Evolutionary conservation across 805 yeast genomes (phyloP).

Genomic region (Myxozyma nipponensis): DNA sequence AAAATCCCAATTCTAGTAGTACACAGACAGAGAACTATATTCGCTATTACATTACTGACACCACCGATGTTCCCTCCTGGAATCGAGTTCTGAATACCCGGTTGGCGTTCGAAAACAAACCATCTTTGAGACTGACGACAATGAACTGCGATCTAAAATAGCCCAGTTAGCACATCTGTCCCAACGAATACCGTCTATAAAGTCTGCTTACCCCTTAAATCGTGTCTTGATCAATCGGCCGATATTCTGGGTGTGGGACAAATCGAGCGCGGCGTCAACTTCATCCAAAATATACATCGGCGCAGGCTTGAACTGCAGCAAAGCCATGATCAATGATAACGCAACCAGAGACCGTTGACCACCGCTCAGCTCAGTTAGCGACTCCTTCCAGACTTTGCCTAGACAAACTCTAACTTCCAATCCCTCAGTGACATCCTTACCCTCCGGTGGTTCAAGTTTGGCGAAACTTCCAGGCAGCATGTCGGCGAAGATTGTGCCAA

Average conservation of each 20-base stretch:
- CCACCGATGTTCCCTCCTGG: conserved; percentile 95
- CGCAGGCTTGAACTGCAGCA: conserved; percentile 93
- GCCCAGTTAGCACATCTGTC: background rate
- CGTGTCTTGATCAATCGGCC: conserved; percentile 94
- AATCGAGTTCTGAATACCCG: conserved; percentile 88
- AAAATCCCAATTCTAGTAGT: too few relatives aligned
- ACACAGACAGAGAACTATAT: too few relatives aligned
- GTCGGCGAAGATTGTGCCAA: conserved; percentile 86
- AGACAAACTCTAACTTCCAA: conserved; percentile 83
- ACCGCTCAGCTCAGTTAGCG: conserved; percentile 90
- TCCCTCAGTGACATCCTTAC: conserved; percentile 83
- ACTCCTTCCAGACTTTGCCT: conserved; percentile 94
- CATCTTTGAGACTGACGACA: conserved; percentile 94
- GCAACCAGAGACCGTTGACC: conserved; percentile 97
- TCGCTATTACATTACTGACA: conserved; percentile 37
- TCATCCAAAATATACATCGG: conserved; percentile 98
- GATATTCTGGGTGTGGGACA: conserved; percentile 94
- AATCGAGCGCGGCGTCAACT: conserved; percentile 96
- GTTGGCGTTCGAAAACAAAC: conserved; percentile 97
- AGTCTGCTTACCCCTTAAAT: conserved; percentile 61
- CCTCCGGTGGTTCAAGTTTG: conserved; percentile 75
- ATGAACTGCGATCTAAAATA: conserved; percentile 69
- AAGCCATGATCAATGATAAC: conserved; percentile 82
- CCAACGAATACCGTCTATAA: background rate
- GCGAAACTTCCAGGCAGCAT: conserved; percentile 87